Conservation (phyloP, 2,329 filamentous ascomycete species). For the Cadophora malorum region DNA sequence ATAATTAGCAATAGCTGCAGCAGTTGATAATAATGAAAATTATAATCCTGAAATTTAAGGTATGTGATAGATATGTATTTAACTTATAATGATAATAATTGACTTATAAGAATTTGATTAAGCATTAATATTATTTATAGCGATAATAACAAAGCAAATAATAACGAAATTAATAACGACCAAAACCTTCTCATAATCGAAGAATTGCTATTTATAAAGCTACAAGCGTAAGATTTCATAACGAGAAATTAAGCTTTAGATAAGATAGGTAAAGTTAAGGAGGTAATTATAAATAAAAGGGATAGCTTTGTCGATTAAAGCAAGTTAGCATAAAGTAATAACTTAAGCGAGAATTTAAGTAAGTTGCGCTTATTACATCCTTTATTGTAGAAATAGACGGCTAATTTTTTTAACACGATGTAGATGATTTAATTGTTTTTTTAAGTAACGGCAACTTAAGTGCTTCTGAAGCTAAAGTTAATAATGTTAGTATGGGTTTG, state of each 20-base stretch:
- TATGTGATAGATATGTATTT: conserved; percentile 31
- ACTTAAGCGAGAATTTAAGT: conserved; percentile 26
- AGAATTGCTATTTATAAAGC: conserved; percentile 30
- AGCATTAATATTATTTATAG: conserved; percentile 19
- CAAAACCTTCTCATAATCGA: conserved; percentile 31
- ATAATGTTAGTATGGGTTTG: conserved; percentile 28
- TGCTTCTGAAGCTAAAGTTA: conserved; percentile 30
- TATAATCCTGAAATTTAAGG: conserved; percentile 29
- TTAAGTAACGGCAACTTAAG: conserved; percentile 30
- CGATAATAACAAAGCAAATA: no score
- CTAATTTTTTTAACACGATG: conserved; percentile 29
- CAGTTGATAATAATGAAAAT: conserved; percentile 13
- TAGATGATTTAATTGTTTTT: conserved; percentile 29
- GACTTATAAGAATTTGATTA: conserved; percentile 28
- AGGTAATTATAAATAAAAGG: conserved; percentile 22
- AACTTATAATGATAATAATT: conserved; percentile 29
- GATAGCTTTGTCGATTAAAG: conserved; percentile 26
- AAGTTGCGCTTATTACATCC: conserved; percentile 24
- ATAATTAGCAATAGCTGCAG: neutral
- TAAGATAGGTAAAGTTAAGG: conserved; percentile 26
- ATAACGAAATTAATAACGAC: conserved; percentile 28
- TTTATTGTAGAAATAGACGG: conserved; percentile 24
- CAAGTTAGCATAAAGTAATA: conserved; percentile 28
- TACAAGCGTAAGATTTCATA: conserved; percentile 32
- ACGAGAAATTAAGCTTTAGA: conserved; percentile 23